A percentile compares a stretch with the other conserved stretches of the same genome.
phyloP scores from a whole-genome alignment of 257 asterid species.

The Nicotiana obtusifolia region DNA sequence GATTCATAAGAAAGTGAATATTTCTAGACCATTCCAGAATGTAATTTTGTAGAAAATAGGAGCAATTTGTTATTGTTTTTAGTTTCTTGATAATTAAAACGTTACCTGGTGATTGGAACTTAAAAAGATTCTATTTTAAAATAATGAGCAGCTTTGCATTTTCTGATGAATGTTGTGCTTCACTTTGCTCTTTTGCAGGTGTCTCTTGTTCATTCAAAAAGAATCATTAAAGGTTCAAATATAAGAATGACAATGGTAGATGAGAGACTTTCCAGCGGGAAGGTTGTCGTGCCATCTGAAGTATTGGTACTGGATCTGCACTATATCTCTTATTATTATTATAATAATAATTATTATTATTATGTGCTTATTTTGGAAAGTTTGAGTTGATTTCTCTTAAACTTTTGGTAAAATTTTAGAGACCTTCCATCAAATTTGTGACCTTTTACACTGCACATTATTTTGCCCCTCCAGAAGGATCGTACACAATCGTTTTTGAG shows the following conservation, averaged over 20 bases:
- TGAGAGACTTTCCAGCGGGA: slow-evolving; percentile 35
- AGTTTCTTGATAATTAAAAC: background rate
- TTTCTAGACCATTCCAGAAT: slow-evolving; percentile 24
- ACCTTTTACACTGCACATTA: background rate
- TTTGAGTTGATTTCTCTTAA: background rate
- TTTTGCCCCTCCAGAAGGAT: background rate
- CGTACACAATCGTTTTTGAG: background rate
- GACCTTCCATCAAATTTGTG: background rate
- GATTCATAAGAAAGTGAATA: slow-evolving; percentile 14
- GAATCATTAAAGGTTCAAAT: slow-evolving; percentile 24
- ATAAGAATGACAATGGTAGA: slow-evolving; percentile 56
- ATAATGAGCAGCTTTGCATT: background rate
- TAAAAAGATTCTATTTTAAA: slow-evolving; percentile 1
- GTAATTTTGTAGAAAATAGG: slow-evolving; percentile 10
- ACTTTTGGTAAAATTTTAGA: background rate
- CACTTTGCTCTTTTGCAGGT: slow-evolving; percentile 29
- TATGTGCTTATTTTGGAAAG: background rate
- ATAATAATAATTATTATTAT: background rate
- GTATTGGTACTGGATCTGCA: slow-evolving; percentile 53
- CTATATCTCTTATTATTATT: background rate
- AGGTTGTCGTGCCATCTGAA: slow-evolving; percentile 45
- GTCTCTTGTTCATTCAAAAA: slow-evolving; percentile 27
- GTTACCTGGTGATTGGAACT: background rate
- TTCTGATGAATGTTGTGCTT: background rate
- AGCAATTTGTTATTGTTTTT: background rate